Evolutionary conservation across 192 early-diverging fungal genomes (phyloP).

Genomic region (Paraglomus brasilianum): DNA sequence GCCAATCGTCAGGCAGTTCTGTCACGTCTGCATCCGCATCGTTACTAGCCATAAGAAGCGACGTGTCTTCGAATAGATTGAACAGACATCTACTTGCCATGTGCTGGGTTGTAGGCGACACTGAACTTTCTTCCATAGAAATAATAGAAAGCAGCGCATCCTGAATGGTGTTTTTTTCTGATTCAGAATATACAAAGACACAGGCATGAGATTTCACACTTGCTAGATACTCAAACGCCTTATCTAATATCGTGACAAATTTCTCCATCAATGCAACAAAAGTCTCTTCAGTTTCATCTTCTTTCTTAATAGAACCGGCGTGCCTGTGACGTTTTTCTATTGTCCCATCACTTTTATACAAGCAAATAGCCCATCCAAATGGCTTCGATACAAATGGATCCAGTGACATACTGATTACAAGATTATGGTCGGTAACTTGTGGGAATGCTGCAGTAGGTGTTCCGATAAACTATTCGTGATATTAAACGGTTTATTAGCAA

Average conservation of each 20-base stretch:
- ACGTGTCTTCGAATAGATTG: conserved; percentile 28
- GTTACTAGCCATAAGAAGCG: conserved; percentile 3
- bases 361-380: conserved; percentile 24
- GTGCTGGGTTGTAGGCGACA: background rate
- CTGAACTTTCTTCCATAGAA: background rate
- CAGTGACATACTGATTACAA: conserved; percentile 28
- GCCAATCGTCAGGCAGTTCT: conserved; percentile 11
- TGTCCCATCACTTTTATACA: conserved; percentile 17
- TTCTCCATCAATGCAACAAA: conserved; percentile 19
- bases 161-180: conserved; percentile 16
- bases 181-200: conserved; percentile 25
- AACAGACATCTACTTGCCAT: conserved; percentile 21
- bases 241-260: conserved; percentile 25
- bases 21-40: background rate
- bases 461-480: conserved; percentile 2
- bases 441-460: conserved; percentile 1
- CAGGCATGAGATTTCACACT: conserved; percentile 8
- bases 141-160: conserved; percentile 18
- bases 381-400: conserved; percentile 18
- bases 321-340: background rate
- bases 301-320: background rate
- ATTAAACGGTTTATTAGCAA: background rate
- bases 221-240: conserved; percentile 14
- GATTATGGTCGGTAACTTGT: conserved; percentile 18
- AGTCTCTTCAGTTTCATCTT: background rate